These are phyloP conservation scores for Solanum bulbocastanum DNA, from an alignment of 257 asterid genomes.

Conservation along the genomic window DNA sequence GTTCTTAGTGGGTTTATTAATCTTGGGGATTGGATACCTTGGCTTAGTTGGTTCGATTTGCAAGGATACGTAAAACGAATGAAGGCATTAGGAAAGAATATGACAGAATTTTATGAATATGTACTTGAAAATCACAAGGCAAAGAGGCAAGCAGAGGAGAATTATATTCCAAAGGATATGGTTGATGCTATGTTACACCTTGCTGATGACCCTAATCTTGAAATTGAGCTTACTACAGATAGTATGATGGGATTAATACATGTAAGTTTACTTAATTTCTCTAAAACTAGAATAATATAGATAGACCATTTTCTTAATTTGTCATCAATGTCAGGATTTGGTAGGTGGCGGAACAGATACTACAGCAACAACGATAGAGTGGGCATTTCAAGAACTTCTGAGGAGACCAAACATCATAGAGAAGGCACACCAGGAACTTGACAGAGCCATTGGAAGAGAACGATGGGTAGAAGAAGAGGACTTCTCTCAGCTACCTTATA, in stretches of 20 bases:
- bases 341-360: conserved; percentile 21
- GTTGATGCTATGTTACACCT: not conserved
- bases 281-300: not conserved
- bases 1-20: not conserved
- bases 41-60: not conserved
- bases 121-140: not conserved
- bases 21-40: not conserved
- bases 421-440: not conserved
- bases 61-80: not conserved
- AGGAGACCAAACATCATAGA: conserved; percentile 1
- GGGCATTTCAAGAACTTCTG: conserved; percentile 24
- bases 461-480: not conserved
- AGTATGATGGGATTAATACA: not conserved
- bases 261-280: not conserved
- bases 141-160: not conserved
- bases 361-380: conserved; percentile 13
- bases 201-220: not conserved
- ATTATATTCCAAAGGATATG: not conserved
- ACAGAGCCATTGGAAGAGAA: not conserved
- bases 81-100: not conserved
- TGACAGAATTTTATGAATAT: not conserved
- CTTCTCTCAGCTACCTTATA: not conserved
- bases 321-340: not conserved
- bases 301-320: not conserved
- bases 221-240: not conserved